Evolutionary conservation across 306 rosid genomes (phyloP), one percentile per base, ranked within the genome.

Genomic region (Glycine soja): DNA sequence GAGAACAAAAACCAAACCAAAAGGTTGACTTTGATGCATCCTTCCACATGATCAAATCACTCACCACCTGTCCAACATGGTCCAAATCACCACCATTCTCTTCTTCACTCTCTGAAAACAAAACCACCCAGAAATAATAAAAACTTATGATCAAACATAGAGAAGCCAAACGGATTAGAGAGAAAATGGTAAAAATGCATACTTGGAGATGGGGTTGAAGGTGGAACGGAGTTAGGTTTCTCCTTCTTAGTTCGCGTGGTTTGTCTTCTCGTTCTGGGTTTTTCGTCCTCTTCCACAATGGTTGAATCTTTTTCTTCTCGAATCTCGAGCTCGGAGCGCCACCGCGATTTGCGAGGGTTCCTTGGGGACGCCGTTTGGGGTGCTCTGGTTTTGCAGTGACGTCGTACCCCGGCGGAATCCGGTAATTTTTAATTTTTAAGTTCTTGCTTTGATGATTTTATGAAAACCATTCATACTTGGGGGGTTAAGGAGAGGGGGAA

Each of bases 1-100:
- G 78, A 74, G 85, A 87, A 2, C 97, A 96, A 32, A 90, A 65
- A 42, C 99, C 98, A 82, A 95, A 93, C 99, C 98, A 95, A 81
- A 93, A 88, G 70, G 85, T 87, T 3, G 97, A 93, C 74, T 84
- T 91, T 16, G 99, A 86, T 11, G 83, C 86, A 84, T 95, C 97
- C 80, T 85, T 90, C 99, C 99, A 95, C 97, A 90, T 90, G 14
- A 91, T 77, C 86, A 95, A 81, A 85, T 91, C 97, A 72, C 51
- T 84, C 56, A 92, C 62, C 11, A 90, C 50, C 85, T 87, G 81
- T 53, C 93, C 87, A 56, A 91, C 65, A 82, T 82, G 88, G 42
- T 93, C 90, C 7, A 93, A 74, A 86, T 89, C 79, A 61, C 77
- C 70, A 11, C 80, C 82, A 72, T 82, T 86, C 34, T 89, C 97